Conservation (phyloP, 495 filamentous ascomycete species). For the Penicillium desertorum region DNA sequence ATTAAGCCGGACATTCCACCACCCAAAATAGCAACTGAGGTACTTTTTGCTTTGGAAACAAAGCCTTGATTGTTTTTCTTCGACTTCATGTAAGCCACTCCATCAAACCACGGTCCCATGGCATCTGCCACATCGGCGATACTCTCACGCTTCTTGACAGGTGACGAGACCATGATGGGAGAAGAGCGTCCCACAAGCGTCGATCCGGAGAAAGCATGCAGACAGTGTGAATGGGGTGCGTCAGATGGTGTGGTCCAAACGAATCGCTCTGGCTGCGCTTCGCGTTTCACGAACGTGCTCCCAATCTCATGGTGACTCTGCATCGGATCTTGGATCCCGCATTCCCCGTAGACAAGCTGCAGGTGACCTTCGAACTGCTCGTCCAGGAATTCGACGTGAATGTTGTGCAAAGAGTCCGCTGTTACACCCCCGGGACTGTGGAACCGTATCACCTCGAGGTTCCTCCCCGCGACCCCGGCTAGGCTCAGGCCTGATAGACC, state of each 20-base stretch:
- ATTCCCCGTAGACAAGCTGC: constrained; percentile 36
- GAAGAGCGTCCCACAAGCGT: constrained; percentile 26
- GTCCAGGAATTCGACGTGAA: constrained; percentile 33
- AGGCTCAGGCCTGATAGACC: constrained; percentile 15
- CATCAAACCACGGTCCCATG: constrained; percentile 70
- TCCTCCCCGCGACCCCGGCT: constrained; percentile 16
- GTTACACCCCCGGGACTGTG: constrained; percentile 19
- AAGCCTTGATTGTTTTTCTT: constrained; percentile 54
- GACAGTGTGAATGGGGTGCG: constrained; percentile 30
- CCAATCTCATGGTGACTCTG: constrained; percentile 33
- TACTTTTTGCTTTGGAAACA: constrained; percentile 49
- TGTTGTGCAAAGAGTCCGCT: constrained; percentile 36
- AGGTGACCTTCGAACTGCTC: constrained; percentile 27
- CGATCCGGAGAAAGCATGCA: constrained; percentile 35
- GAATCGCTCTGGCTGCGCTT: constrained; percentile 31
- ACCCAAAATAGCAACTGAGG: constrained; percentile 59
- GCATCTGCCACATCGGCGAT: constrained; percentile 47
- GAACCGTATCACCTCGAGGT: constrained; percentile 19
- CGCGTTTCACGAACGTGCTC: constrained; percentile 27
- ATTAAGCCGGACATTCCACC: constrained; percentile 69
- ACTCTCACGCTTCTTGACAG: constrained; percentile 26
- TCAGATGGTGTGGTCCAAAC: constrained; percentile 37
- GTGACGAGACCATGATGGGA: constrained; percentile 23
- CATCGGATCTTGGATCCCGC: constrained; percentile 16
- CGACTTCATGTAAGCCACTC: constrained; percentile 58